phyloP scores from a whole-genome alignment of 257 asterid species.

The Solanum bulbocastanum region DNA sequence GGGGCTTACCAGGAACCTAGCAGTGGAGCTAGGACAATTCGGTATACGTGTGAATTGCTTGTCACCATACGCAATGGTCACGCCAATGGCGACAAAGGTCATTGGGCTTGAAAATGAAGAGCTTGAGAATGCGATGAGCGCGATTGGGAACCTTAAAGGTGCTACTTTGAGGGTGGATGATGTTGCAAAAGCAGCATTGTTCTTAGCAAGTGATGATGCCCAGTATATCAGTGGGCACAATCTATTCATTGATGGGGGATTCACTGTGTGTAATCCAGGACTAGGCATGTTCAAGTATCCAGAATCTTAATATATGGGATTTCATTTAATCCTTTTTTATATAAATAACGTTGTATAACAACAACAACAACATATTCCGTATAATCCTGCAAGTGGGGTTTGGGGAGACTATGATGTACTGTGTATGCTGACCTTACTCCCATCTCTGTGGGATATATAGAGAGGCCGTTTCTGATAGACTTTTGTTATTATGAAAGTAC shows the following conservation, averaged over 20 bases:
- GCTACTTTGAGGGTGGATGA: constrained; percentile 19
- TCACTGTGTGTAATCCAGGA: constrained; percentile 18
- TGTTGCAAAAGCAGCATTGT: constrained; percentile 46
- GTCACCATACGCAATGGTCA: constrained; percentile 30
- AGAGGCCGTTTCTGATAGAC: background rate
- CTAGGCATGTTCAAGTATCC: constrained; percentile 15
- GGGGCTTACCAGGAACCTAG: constrained; percentile 42
- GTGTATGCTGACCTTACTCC: background rate
- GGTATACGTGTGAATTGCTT: constrained; percentile 47
- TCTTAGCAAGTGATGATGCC: constrained; percentile 46
- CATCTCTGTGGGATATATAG: background rate
- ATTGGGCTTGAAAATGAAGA: constrained; percentile 20
- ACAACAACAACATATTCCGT: background rate
- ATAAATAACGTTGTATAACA: background rate
- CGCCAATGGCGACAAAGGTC: constrained; percentile 19
- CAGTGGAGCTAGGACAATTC: constrained; percentile 38
- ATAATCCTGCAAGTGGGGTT: background rate
- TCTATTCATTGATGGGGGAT: constrained; percentile 46
- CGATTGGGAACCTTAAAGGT: constrained; percentile 28
- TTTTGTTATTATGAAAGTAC: background rate
- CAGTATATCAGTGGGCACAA: constrained; percentile 49
- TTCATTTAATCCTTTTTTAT: too few species aligned
- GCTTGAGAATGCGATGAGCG: constrained; percentile 5
- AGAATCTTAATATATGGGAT: background rate
- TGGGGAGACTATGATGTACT: background rate